These are phyloP conservation scores for Colletotrichum paranaense DNA, from an alignment of 2,329 filamentous ascomycete genomes.

Conservation along the genomic window DNA sequence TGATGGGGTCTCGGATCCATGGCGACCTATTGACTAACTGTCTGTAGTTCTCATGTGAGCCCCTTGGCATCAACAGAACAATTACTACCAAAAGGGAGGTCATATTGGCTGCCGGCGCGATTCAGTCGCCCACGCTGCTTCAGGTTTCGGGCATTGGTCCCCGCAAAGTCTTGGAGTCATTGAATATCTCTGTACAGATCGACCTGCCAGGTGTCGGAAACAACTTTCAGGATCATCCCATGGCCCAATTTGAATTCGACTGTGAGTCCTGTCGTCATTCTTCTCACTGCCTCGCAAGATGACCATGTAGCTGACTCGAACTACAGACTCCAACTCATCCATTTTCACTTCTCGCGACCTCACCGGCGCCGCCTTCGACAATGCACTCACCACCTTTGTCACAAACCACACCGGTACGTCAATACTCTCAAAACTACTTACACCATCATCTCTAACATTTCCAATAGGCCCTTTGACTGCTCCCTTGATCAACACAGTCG, in stretches of 20 bases:
- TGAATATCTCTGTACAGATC: slow-evolving; percentile 43
- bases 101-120: slow-evolving; percentile 53
- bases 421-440: neutral
- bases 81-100: slow-evolving; percentile 48
- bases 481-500: slow-evolving; percentile 44
- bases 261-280: slow-evolving; percentile 38
- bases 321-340: slow-evolving; percentile 21
- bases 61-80: slow-evolving; percentile 13
- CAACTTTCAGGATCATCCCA: slow-evolving; percentile 46
- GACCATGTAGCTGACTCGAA: neutral
- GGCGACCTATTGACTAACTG: neutral
- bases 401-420: slow-evolving; percentile 26
- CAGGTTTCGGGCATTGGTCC: slow-evolving; percentile 53
- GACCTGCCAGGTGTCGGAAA: slow-evolving; percentile 47
- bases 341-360: slow-evolving; percentile 24
- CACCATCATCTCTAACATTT: neutral
- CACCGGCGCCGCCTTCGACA: slow-evolving; percentile 9
- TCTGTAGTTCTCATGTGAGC: slow-evolving; percentile 8
- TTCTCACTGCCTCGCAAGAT: slow-evolving; percentile 1
- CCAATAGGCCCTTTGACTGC: slow-evolving; percentile 30
- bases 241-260: slow-evolving; percentile 37
- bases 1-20: neutral
- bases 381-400: slow-evolving; percentile 13
- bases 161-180: slow-evolving; percentile 39
- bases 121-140: slow-evolving; percentile 56